Percentiles rank a stretch among this genome's conserved stretches.
Conservation (phyloP, 2,329 filamentous ascomycete species). For the Paracorniculantispora psalliotae region DNA sequence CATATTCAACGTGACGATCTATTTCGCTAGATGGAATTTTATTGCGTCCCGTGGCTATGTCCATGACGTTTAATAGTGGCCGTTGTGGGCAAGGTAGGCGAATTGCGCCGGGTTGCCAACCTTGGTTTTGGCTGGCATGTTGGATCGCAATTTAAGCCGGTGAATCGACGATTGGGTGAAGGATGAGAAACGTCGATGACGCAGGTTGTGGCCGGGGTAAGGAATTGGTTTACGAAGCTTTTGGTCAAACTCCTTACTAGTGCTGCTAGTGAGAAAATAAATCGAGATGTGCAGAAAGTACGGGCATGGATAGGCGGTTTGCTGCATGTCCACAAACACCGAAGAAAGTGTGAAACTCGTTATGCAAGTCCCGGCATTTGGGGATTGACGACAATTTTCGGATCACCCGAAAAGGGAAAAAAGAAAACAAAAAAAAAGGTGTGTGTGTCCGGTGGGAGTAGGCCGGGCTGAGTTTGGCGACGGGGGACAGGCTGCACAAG, state of each 20-base stretch:
- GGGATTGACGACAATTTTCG: background rate
- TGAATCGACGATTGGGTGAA: background rate
- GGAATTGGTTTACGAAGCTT: background rate
- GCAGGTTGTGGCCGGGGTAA: background rate
- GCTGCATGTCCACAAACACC: background rate
- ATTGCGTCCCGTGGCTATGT: background rate
- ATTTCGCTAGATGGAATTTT: background rate
- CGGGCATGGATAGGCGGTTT: background rate
- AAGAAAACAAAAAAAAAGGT: background rate
- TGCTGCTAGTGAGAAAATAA: too few relatives aligned
- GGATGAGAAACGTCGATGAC: constrained; percentile 6
- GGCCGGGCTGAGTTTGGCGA: constrained; percentile 4
- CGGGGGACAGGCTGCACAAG: background rate
- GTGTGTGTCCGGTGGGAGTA: background rate
- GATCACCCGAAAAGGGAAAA: background rate
- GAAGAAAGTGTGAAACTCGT: constrained; percentile 7
- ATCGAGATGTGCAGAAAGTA: background rate
- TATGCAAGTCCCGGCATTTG: background rate
- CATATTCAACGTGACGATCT: background rate
- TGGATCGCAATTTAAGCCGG: background rate
- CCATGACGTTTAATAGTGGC: constrained; percentile 1
- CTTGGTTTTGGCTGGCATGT: background rate
- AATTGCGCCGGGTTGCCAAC: background rate
- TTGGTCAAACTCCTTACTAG: background rate
- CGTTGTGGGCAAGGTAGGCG: background rate